Percentiles rank a stretch among this genome's conserved stretches.
phyloP scores from a whole-genome alignment of 495 filamentous ascomycete species.

The Penicillium mononematosum region DNA sequence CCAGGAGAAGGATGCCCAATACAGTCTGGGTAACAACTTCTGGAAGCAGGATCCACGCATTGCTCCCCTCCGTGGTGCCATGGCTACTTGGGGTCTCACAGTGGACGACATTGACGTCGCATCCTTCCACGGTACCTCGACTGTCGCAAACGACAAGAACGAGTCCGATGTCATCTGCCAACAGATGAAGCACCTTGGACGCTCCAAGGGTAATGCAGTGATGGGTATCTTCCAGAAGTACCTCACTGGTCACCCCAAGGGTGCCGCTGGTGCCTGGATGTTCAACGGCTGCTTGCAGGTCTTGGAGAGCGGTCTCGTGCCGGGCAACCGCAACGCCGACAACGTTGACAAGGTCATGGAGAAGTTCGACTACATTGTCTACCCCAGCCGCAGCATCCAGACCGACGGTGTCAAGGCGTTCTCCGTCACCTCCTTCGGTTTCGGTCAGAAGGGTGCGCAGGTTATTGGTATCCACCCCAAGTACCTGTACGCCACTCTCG shows the following conservation, averaged over 20 bases:
- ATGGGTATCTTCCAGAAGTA: slow-evolving; percentile 99
- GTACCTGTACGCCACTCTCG: slow-evolving; percentile 94
- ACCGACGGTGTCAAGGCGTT: slow-evolving; percentile 98
- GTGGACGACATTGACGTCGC: slow-evolving; percentile 94
- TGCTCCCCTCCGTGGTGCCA: slow-evolving; percentile 88
- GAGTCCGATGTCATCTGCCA: slow-evolving; percentile 97
- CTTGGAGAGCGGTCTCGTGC: slow-evolving; percentile 87
- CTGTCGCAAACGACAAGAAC: slow-evolving; percentile 99
- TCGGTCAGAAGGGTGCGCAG: slow-evolving; percentile 98
- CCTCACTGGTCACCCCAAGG: slow-evolving; percentile 97
- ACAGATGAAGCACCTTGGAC: slow-evolving; percentile 91
- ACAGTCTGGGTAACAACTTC: slow-evolving; percentile 94
- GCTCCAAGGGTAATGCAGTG: slow-evolving; percentile 92
- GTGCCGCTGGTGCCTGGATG: slow-evolving; percentile 99
- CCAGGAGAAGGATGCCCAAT: slow-evolving; percentile 87
- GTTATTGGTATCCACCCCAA: slow-evolving; percentile 94
- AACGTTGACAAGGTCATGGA: slow-evolving; percentile 96
- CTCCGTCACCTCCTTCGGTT: slow-evolving; percentile 98
- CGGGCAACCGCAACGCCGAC: slow-evolving; percentile 96
- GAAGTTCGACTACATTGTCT: slow-evolving; percentile 96
- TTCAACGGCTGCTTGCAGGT: slow-evolving; percentile 97
- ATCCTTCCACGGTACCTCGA: slow-evolving; percentile 98
- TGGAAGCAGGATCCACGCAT: slow-evolving; percentile 94
- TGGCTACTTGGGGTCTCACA: slow-evolving; percentile 96
- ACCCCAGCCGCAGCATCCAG: slow-evolving; percentile 91